A percentile compares a stretch with the other conserved stretches of the same genome.
phyloP scores from a whole-genome alignment of 1,284 basidiomycete species.

The Veloboletus limbatus region DNA sequence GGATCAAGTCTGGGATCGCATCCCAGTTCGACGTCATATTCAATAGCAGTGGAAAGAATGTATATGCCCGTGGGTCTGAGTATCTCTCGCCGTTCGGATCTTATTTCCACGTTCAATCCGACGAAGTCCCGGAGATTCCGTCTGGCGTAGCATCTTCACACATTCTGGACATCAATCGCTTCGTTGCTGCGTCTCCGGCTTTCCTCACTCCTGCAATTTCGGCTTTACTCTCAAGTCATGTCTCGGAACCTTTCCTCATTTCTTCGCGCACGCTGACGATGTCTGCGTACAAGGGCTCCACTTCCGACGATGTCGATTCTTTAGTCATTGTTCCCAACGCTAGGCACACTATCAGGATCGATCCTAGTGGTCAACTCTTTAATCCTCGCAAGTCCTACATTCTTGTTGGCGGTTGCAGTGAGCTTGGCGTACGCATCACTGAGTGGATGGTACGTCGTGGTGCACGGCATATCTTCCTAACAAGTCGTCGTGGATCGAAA shows the following conservation, averaged over 20 bases:
- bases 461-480: constrained; percentile 32
- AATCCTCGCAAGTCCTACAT: constrained; percentile 33
- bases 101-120: constrained; percentile 25
- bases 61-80: constrained; percentile 19
- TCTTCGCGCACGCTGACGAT: constrained; percentile 11
- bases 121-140: constrained; percentile 18
- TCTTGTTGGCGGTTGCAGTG: constrained; percentile 31
- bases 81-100: constrained; percentile 25
- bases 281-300: constrained; percentile 6
- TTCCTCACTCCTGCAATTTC: constrained; percentile 15
- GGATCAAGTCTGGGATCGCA: constrained; percentile 14
- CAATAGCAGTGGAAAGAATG: constrained; percentile 21
- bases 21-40: constrained; percentile 26
- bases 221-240: constrained; percentile 16
- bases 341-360: constrained; percentile 12
- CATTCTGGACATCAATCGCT: constrained; percentile 17
- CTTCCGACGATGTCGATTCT: constrained; percentile 3
- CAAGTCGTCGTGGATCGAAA: constrained; percentile 30
- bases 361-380: constrained; percentile 29
- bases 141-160: constrained; percentile 15
- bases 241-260: constrained; percentile 13
- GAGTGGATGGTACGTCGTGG: constrained; percentile 32
- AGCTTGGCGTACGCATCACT: constrained; percentile 33
- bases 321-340: constrained; percentile 18
- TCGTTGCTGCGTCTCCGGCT: constrained; percentile 16